Base-by-base conservation (phyloP, 1,284 basidiomycete genomes). In the Ceratobasidium sp. region DNA sequence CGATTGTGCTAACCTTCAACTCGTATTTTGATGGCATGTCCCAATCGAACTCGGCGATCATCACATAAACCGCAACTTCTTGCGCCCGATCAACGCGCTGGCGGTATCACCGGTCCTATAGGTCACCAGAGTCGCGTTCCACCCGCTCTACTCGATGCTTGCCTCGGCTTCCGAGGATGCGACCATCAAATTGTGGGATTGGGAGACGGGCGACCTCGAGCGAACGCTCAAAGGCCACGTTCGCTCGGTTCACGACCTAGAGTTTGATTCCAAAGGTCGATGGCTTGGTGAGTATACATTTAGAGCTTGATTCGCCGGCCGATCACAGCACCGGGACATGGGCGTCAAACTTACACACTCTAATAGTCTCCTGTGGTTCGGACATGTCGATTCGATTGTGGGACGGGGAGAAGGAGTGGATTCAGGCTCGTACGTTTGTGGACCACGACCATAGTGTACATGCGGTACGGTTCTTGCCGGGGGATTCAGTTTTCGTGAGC, bases 171-270 rank as follows among this genome's bases (percentile, higher is more conserved):
- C 90, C 74, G 94, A 95, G 76, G 94, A 96, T 76, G 84, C 91
- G 40, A 93, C 88, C 1, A 85, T 96, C 74, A 96, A 96, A 80
- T 87, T 96, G 58, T 96, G 94, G 93, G 94, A 96, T 77, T 96
- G 94, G 93, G 94, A 96, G 77, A 91, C 91, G 42, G 94, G 94
- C 29, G 94, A 96, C 73, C 91, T 95, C 75, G 94, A 96, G 78
- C 81, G 92, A 70, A 96, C 94, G 7, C 80, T 96, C 70, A 96
- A 96, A 79, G 93, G 94, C 0, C 94, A 96, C 80, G 96, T 94
- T 40, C 93, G 93, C 77, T 86, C 90, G 20, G 90, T 96, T 20
- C 87, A 87, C 77, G 93, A 95, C 78, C 87, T 93, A 56, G 92
- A 94, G 76, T 96, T 92, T 77, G 93, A 96, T 77, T 85, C 86